Evolutionary conservation across 306 rosid species (phyloP), one percentile per base, ranked within the genome.

Genomic region (Phaseolus lunatus): DNA sequence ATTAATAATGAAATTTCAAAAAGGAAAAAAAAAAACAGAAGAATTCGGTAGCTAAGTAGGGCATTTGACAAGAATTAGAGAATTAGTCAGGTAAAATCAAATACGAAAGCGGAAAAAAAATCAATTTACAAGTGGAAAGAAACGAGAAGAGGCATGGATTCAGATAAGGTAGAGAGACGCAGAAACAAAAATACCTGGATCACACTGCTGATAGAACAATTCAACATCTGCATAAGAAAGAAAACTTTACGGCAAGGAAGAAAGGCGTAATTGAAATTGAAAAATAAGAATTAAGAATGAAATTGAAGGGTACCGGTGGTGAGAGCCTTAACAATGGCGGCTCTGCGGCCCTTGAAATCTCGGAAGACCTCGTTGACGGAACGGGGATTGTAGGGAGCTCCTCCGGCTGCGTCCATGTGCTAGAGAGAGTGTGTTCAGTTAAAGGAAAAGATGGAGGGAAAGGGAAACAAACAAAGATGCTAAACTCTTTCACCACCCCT

Each of bases 291-390:
- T 39, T 9, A 9, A 39, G 44, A 39, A 39, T 2, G 13, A 39
- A 39, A 2, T 39, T 39, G 44, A 16, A 14, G 8, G 8, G 5
- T 72, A 90, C 92, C 96, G 9, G 82, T 78, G 27, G 96, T 90
- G 82, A 90, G 91, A 22, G 96, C 96, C 62, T 85, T 88, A 57
- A 90, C 76, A 84, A 90, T 68, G 85, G 78, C 92, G 20, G 88
- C 86, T 80, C 96, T 82, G 10, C 93, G 89, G 19, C 88, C 93
- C 22, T 85, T 86, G 83, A 90, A 86, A 81, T 90, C 93, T 62
- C 84, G 33, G 72, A 90, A 90, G 43, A 90, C 93, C 62, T 85
- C 89, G 27, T 90, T 88, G 1, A 88, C 90, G 44, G 96, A 86
- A 0, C 87, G 89, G 16, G 89, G 91, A 18, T 79, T 84, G 79